phyloP scores from a whole-genome alignment of 805 yeast genomes.

The Diddensiella caesifluorescens region DNA sequence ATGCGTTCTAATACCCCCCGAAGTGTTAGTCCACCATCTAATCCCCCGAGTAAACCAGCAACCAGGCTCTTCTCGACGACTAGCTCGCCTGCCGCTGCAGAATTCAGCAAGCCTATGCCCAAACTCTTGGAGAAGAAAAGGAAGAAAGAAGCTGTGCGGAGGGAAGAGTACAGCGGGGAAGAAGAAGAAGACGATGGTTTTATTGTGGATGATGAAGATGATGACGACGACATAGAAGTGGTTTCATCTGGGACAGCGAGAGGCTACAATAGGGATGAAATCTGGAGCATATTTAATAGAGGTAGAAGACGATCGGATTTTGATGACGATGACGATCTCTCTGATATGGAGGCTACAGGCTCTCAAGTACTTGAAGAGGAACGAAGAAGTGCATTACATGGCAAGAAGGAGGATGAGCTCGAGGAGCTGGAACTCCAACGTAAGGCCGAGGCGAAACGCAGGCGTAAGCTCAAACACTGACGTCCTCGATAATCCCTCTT shows the following conservation, averaged over 20 bases:
- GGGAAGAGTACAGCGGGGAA: conserved; percentile 22
- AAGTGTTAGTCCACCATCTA: conserved; percentile 5
- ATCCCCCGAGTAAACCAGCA: conserved; percentile 3
- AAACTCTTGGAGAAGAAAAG: conserved; percentile 45
- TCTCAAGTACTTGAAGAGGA: conserved; percentile 85
- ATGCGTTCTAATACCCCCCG: background rate
- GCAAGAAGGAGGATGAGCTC: conserved; percentile 66
- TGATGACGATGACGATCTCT: conserved; percentile 41
- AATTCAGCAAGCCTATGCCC: conserved; percentile 29
- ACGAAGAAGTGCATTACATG: conserved; percentile 57
- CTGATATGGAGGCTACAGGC: conserved; percentile 91
- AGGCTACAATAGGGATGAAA: conserved; percentile 77
- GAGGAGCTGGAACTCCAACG: conserved; percentile 42
- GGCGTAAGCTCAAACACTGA: conserved; percentile 9
- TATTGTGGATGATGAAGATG: conserved; percentile 46
- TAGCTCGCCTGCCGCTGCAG: conserved; percentile 44
- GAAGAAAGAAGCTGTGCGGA: conserved; percentile 18
- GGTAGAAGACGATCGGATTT: conserved; percentile 50
- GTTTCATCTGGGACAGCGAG: background rate
- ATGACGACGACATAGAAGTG: conserved; percentile 37
- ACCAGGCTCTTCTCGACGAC: background rate
- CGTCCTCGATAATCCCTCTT: too few species aligned
- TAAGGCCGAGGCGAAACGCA: conserved; percentile 20
- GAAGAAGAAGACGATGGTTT: conserved; percentile 39
- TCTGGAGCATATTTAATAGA: conserved; percentile 77